Evolutionary conservation across 139 green algal genomes (phyloP).

Genomic region (Chlamydomonas sp.): DNA sequence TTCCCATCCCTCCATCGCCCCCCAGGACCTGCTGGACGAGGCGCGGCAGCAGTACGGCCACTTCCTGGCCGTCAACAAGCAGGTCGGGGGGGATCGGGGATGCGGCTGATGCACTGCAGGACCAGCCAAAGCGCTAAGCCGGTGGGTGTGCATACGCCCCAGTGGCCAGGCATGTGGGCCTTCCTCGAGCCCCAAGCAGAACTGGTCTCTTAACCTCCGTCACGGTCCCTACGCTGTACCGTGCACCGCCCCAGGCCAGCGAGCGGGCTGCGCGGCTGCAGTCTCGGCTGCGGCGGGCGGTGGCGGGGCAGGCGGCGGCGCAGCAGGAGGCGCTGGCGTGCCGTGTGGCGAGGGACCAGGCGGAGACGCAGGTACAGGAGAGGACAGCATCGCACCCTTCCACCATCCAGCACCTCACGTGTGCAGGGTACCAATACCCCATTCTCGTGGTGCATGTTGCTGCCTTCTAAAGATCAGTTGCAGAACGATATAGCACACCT

Average conservation of each 20-base stretch:
- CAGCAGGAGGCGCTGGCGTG: neutral
- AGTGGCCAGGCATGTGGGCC: neutral
- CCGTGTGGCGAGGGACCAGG: neutral
- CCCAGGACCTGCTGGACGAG: constrained; percentile 35
- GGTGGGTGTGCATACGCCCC: no score
- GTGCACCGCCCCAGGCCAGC: neutral
- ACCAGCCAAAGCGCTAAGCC: no score
- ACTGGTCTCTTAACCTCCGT: neutral
- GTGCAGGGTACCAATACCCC: no score
- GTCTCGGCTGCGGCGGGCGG: constrained; percentile 26
- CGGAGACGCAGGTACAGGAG: neutral
- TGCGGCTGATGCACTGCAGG: neutral
- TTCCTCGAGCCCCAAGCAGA: neutral
- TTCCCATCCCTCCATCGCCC: neutral
- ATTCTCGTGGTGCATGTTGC: no score
- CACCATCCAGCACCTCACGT: no score
- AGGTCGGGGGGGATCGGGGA: neutral
- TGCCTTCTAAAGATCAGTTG: no score
- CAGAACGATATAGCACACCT: no score
- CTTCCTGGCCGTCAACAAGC: constrained; percentile 32
- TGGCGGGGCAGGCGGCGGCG: constrained; percentile 4
- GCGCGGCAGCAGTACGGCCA: constrained; percentile 34
- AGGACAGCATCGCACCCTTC: no score
- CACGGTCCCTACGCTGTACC: neutral
- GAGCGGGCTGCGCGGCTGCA: constrained; percentile 16